phyloP scores from a whole-genome alignment of 148 eudicot species.

The Dianthus caryophyllus region DNA sequence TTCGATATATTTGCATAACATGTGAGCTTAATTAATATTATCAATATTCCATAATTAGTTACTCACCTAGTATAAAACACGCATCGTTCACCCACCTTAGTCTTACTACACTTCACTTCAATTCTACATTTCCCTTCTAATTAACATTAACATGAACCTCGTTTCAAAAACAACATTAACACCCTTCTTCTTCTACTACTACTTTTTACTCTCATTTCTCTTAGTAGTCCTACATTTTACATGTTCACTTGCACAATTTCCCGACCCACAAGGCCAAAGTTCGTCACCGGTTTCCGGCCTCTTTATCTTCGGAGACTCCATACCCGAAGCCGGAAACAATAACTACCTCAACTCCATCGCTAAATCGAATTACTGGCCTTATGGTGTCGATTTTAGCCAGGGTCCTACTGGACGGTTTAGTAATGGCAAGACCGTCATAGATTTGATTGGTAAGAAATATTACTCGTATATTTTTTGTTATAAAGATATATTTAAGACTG shows the following conservation, averaged over 20 bases:
- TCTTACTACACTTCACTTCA: neutral
- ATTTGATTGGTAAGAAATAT: constrained; percentile 61
- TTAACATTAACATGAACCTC: constrained; percentile 13
- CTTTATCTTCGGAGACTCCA: constrained; percentile 76
- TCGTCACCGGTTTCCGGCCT: constrained; percentile 44
- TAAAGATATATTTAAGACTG: neutral
- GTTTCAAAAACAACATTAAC: neutral
- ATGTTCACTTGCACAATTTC: neutral
- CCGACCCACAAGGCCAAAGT: constrained; percentile 12
- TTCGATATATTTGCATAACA: too few species aligned
- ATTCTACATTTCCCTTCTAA: too few species aligned
- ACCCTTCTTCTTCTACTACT: neutral
- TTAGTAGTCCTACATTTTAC: constrained; percentile 6
- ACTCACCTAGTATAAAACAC: constrained; percentile 11
- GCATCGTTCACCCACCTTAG: neutral
- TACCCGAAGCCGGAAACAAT: constrained; percentile 73
- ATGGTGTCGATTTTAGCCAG: constrained; percentile 48
- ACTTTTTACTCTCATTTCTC: neutral
- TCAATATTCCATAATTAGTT: neutral
- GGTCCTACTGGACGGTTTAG: constrained; percentile 68
- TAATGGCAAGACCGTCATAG: constrained; percentile 64
- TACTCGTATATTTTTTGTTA: neutral
- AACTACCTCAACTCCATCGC: constrained; percentile 66
- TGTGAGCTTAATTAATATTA: too few species aligned
- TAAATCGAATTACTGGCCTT: constrained; percentile 73